These are phyloP conservation scores for Epichloe elymi DNA, from an alignment of 2,329 filamentous ascomycete genomes.

Conservation along the genomic window DNA sequence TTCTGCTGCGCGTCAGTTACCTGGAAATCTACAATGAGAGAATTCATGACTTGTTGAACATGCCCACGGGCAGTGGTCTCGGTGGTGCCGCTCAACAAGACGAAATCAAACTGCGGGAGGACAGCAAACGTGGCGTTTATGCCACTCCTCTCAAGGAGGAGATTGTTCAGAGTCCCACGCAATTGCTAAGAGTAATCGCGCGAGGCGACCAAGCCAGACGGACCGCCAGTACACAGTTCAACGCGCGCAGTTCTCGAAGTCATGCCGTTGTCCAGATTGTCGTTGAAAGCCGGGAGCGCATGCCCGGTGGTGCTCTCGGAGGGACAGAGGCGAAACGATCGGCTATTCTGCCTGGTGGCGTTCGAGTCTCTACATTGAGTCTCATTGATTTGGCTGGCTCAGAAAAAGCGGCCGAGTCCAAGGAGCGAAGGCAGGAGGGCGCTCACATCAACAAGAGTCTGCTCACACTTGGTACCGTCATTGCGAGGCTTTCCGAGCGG, in stretches of 20 bases:
- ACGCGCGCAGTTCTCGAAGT: slow-evolving; percentile 89
- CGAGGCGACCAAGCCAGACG: slow-evolving; percentile 81
- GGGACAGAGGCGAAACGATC: slow-evolving; percentile 45
- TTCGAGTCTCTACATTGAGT: slow-evolving; percentile 87
- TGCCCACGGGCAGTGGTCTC: slow-evolving; percentile 45
- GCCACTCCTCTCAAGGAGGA: slow-evolving; percentile 94
- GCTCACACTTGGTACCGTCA: slow-evolving; percentile 88
- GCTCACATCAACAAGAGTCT: slow-evolving; percentile 98
- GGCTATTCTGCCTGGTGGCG: slow-evolving; percentile 67
- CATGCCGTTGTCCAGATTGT: slow-evolving; percentile 98
- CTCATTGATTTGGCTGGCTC: slow-evolving; percentile 94
- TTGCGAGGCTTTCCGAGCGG: slow-evolving; percentile 77
- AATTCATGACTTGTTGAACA: slow-evolving; percentile 84
- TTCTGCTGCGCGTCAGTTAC: slow-evolving; percentile 90
- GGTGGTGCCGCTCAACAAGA: slow-evolving; percentile 52
- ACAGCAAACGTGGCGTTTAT: slow-evolving; percentile 92
- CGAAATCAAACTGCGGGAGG: slow-evolving; percentile 93
- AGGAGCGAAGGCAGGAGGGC: slow-evolving; percentile 85
- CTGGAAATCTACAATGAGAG: slow-evolving; percentile 98
- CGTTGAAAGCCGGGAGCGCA: slow-evolving; percentile 86
- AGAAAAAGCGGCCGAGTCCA: slow-evolving; percentile 88
- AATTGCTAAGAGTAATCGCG: slow-evolving; percentile 86
- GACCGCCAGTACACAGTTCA: slow-evolving; percentile 93
- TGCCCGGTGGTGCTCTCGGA: slow-evolving; percentile 39
- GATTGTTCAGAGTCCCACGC: slow-evolving; percentile 95